A percentile compares a stretch with the other conserved stretches of the same genome.
phyloP scores from a whole-genome alignment of 768 basidiomycete species.

The Boletus sp. region DNA sequence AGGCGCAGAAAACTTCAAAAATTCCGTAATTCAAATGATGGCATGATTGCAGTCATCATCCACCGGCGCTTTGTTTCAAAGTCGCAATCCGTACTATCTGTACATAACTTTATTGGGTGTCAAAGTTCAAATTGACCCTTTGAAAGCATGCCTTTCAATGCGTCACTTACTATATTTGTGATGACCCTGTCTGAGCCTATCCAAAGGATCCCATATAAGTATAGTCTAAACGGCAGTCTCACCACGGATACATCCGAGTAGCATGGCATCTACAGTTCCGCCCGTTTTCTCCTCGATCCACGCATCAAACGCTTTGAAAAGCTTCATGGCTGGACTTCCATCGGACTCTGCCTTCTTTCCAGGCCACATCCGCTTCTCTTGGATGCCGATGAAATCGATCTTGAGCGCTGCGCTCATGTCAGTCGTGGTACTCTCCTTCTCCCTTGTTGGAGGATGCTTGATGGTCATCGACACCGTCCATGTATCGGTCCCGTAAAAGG shows the following conservation, averaged over 20 bases:
- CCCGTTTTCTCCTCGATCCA: constrained; percentile 68
- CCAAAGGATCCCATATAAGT: background rate
- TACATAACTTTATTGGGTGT: background rate
- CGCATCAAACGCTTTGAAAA: constrained; percentile 71
- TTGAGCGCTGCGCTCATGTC: constrained; percentile 30
- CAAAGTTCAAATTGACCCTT: too few species aligned
- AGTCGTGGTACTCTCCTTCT: background rate
- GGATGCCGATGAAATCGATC: constrained; percentile 78
- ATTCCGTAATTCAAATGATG: too few species aligned
- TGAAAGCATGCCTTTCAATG: background rate
- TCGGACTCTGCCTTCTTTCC: constrained; percentile 51
- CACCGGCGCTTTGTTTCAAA: background rate
- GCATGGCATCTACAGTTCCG: constrained; percentile 62
- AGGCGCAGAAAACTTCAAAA: too few species aligned
- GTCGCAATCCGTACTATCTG: too few species aligned
- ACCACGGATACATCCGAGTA: constrained; percentile 72
- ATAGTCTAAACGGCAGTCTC: constrained; percentile 38
- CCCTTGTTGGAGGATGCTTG: constrained; percentile 38
- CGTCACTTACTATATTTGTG: background rate
- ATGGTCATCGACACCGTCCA: constrained; percentile 75
- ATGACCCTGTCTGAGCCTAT: too few species aligned
- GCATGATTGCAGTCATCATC: too few species aligned
- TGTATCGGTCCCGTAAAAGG: constrained; percentile 72
- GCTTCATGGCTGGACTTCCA: constrained; percentile 57
- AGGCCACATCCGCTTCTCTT: constrained; percentile 85